Conservation (phyloP, 805 yeast genomes). For the Clavispora asparagi region DNA sequence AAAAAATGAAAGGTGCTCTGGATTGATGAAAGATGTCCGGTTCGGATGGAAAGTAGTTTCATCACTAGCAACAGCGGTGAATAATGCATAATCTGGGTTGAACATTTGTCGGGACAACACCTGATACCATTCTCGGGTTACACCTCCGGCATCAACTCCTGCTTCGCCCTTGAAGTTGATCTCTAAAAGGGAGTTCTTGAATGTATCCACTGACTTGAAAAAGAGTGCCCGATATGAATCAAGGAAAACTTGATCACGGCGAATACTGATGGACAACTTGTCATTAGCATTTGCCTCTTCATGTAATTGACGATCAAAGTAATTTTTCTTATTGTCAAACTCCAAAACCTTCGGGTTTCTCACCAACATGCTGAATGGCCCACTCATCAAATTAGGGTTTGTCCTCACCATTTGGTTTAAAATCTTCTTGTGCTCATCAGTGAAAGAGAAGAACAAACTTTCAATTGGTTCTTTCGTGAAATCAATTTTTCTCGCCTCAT, state of each 20-base stretch:
- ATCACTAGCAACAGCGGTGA: conserved; percentile 86
- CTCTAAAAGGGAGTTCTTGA: conserved; percentile 67
- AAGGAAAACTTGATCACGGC: conserved; percentile 86
- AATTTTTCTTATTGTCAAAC: conserved; percentile 88
- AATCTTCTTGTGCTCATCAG: conserved; percentile 82
- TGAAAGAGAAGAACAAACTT: conserved; percentile 74
- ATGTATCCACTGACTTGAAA: conserved; percentile 70
- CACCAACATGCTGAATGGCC: conserved; percentile 87
- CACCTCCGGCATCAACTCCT: conserved; percentile 98
- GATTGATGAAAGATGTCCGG: conserved; percentile 85
- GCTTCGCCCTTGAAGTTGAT: conserved; percentile 88
- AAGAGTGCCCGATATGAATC: conserved; percentile 84
- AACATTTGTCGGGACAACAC: conserved; percentile 92
- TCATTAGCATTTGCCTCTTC: conserved; percentile 37
- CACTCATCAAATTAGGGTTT: conserved; percentile 91
- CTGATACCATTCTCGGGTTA: conserved; percentile 96
- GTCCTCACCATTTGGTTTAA: conserved; percentile 87
- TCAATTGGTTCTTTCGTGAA: conserved; percentile 73
- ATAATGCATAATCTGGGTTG: conserved; percentile 90
- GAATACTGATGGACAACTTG: conserved; percentile 60
- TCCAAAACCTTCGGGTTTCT: conserved; percentile 85
- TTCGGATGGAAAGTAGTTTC: conserved; percentile 94
- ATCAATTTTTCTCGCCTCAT: conserved; percentile 60
- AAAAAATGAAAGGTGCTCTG: conserved; percentile 89
- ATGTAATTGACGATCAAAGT: conserved; percentile 73